These are phyloP conservation scores for Gnaphalium uliginosum DNA, from an alignment of 129 eudicot genomes.

Conservation along the genomic window DNA sequence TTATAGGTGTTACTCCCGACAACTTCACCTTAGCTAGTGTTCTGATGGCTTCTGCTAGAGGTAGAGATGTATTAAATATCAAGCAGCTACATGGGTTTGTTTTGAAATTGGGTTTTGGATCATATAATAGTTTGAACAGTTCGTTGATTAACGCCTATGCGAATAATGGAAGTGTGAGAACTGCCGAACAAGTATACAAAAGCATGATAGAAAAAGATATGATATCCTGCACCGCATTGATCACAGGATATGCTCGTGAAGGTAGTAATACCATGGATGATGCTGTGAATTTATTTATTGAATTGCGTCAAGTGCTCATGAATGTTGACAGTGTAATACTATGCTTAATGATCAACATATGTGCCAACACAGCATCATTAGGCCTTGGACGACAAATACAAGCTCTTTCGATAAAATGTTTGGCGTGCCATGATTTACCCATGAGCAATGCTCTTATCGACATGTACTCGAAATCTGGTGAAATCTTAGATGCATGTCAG, in stretches of 20 bases:
- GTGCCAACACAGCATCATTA: constrained; percentile 57
- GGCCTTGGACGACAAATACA: constrained; percentile 62
- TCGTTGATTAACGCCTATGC: constrained; percentile 64
- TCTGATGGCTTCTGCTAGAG: constrained; percentile 41
- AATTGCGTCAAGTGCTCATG: constrained; percentile 37
- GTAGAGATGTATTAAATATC: constrained; percentile 34
- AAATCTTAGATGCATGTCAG: constrained; percentile 41
- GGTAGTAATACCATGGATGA: constrained; percentile 32
- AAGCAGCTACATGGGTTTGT: constrained; percentile 47
- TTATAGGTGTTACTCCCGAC: constrained; percentile 60
- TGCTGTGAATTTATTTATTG: constrained; percentile 54
- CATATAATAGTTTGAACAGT: constrained; percentile 46
- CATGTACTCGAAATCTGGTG: constrained; percentile 81
- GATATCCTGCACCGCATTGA: constrained; percentile 64
- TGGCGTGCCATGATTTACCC: constrained; percentile 44
- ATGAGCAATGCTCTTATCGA: constrained; percentile 66
- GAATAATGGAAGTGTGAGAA: constrained; percentile 50
- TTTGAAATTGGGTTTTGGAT: constrained; percentile 50
- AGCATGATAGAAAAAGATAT: constrained; percentile 47
- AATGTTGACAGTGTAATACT: constrained; percentile 46
- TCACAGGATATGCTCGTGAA: constrained; percentile 59
- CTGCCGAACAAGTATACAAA: constrained; percentile 46
- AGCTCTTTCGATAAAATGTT: constrained; percentile 47
- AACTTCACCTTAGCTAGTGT: constrained; percentile 59
- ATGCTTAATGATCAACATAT: constrained; percentile 66